Evolutionary conservation across 1,284 basidiomycete genomes (phyloP), one percentile per base, ranked within the genome.

Genomic region (Moesziomyces antarcticus): DNA sequence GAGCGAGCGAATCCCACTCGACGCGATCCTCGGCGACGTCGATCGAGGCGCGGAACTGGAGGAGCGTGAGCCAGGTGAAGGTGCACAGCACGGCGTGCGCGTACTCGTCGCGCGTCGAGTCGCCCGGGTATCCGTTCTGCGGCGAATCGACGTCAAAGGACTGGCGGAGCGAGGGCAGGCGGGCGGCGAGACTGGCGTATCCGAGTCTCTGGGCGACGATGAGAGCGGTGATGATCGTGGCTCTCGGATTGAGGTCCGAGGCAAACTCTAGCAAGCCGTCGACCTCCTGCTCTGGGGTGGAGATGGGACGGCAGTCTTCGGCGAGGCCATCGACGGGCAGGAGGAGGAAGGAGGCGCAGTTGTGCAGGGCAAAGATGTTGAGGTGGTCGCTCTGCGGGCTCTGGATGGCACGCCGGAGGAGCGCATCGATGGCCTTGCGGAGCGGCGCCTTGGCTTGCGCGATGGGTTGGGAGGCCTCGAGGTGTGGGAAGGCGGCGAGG

Each of bases 11-110:
- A 3, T 68, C 56, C 70, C 70, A 73, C 22, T 73, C 70, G 50
- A 66, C 37, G 11, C 70, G 60, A 8, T 73, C 70, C 42, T 73
- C 70, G 10, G 70, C 70, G 16, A 73, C 56, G 47, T 73, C 70
- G 35, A 73, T 57, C 10, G 70, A 61, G 16, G 61, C 49, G 24
- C 70, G 70, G 24, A 64, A 65, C 7, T 73, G 70, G 7, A 68
- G 54, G 3, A 73, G 46, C 4, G 60, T 54, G 35, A 73, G 53
- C 70, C 70, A 73, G 1, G 69, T 73, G 47, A 67, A 73, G 21
- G 59, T 67, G 50, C 58, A 66, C 37, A 66, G 40, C 27, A 73
- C 63, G 13, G 69, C 69, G n/a, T 73, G 63, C 0, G 64, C 69
- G 18, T 55, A 63, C n/a, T 67, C 63, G 46, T 73, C 69, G 24